Base-by-base conservation (phyloP, 108 stramenopile genomes). In the Pseudonitzschia delicatissima region DNA sequence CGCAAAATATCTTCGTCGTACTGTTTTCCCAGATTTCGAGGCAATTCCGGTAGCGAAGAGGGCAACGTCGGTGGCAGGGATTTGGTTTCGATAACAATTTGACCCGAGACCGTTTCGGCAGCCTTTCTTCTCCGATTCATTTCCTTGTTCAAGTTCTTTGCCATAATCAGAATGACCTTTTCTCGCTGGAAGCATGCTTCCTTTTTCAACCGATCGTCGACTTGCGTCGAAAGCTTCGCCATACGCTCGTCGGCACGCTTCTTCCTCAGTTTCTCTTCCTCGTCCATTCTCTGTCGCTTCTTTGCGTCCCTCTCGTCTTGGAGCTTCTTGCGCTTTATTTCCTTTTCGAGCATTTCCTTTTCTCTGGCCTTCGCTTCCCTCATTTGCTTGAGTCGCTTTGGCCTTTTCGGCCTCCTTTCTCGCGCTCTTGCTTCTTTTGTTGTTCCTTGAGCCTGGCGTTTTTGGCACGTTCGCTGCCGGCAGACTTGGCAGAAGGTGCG, bases 181-280 rank as follows among this genome's bases (percentile, higher is more conserved):
- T 91, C 87, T 18, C 88, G 74, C 57, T 88, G 76, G 45, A 81
- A 66, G 45, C 62, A 67, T 8, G 90, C 90, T 57, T 94, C 93
- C 53, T 88, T 90, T 29, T 66, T 76, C 1, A 94, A 65, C 25
- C 88, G 83, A 6, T 94, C 93, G 23, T 94, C 90, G 47, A 94
- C 86, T 58, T 91, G 90, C 9, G 79, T 53, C 18, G 63, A 63
- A 2, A 94, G 80, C 29, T 82, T 77, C 0, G 77, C 37, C 25
- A 94, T 75, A 21, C 93, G 80, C 60, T 90, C 88, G 9, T 94
- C 86, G 17, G 73, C 76, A 7, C 89, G 79, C 26, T 80, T 77
- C 51, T 78, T 81, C 64, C 75, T 86, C 73, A 78, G 85, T 70
- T 88, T 76, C 21, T 90, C 88, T 62, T 87, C 85, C 64, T 90